Evolutionary conservation across 1,284 basidiomycete species (phyloP).

Genomic region (Ustilago hordei): DNA sequence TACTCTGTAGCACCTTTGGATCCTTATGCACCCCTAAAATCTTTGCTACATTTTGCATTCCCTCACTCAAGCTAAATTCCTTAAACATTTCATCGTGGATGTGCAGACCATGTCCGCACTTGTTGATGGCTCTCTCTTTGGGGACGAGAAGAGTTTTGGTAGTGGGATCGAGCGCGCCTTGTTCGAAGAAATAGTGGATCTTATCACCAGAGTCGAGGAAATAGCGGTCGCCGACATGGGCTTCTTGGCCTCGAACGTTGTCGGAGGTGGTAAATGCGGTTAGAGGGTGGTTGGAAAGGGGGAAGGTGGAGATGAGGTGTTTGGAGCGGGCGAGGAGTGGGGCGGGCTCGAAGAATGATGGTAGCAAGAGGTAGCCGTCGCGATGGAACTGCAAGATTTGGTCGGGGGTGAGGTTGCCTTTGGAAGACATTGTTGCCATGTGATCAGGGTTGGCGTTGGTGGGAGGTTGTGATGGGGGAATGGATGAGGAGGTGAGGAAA

Average conservation of each 20-base stretch:
- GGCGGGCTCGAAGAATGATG: slow-evolving; percentile 78
- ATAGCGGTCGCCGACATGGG: slow-evolving; percentile 81
- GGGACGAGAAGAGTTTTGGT: slow-evolving; percentile 45
- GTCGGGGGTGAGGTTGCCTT: slow-evolving; percentile 31
- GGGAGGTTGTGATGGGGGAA: neutral
- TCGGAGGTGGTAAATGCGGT: slow-evolving; percentile 85
- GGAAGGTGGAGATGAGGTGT: slow-evolving; percentile 83
- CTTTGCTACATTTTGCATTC: slow-evolving; percentile 46
- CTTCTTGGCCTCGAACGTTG: slow-evolving; percentile 32
- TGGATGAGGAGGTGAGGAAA: neutral
- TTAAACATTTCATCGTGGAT: slow-evolving; percentile 82
- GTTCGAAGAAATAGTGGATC: slow-evolving; percentile 83
- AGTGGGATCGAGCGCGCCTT: slow-evolving; percentile 74
- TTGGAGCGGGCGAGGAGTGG: slow-evolving; percentile 75
- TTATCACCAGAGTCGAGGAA: slow-evolving; percentile 89
- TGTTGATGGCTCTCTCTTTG: slow-evolving; percentile 53
- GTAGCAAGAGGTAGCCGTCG: slow-evolving; percentile 80
- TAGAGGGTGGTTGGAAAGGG: slow-evolving; percentile 83
- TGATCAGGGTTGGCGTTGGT: neutral
- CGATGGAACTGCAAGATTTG: slow-evolving; percentile 58
- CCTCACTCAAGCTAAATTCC: slow-evolving; percentile 41
- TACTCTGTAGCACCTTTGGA: slow-evolving; percentile 83
- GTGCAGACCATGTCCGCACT: slow-evolving; percentile 74
- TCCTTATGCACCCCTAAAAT: slow-evolving; percentile 47
- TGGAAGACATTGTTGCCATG: neutral